Evolutionary conservation across 192 early-diverging fungal species (phyloP), one percentile per base, ranked within the genome.

Genomic region (Linnemannia hyalina): DNA sequence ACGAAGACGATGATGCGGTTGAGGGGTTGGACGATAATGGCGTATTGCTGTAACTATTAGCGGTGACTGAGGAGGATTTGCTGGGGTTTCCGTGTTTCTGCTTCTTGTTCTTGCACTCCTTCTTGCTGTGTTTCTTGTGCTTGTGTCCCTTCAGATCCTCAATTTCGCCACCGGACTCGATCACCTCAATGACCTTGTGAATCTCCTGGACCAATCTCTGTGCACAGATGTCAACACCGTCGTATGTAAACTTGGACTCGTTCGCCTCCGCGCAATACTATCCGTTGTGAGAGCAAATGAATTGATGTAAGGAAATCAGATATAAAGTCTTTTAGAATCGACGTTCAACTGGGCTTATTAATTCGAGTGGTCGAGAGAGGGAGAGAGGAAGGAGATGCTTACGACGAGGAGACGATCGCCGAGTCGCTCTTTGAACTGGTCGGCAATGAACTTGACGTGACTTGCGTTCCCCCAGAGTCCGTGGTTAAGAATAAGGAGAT

Each of bases 401-500:
- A 81, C 80, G 52, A 82, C 74, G 52, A 82, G 65, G 68, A 82
- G 68, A 54, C 80, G 41, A 52, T 76, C 74, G 3, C 80, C 80
- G 20, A 82, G 74, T 29, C 74, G 47, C 68, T 82, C 29, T 42
- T 87, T 69, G 63, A 94, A 79, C n/a, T 89, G 74, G 6, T 80
- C 71, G 26, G 80, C 89, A 63, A 94, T 78, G 75, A 75, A 88
- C 2, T 89, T 60, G 80, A 95, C 77, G 82, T 94, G 93, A 4
- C 20, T 49, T 7, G 82, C 70, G 44, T 92, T 88, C 3, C 93
- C 93, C 93, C 93, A 95, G 38, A 94, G 85, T 23, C 94, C 94
- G 78, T 95, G 93, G 15, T 90, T 88, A 6, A 93, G 63, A 29
- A 95, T 91, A n/a, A 93, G 63, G 22, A 95, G 82, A 78, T 95